Conservation (phyloP, 345 rosid genomes). For the Melastoma malabathricum region DNA sequence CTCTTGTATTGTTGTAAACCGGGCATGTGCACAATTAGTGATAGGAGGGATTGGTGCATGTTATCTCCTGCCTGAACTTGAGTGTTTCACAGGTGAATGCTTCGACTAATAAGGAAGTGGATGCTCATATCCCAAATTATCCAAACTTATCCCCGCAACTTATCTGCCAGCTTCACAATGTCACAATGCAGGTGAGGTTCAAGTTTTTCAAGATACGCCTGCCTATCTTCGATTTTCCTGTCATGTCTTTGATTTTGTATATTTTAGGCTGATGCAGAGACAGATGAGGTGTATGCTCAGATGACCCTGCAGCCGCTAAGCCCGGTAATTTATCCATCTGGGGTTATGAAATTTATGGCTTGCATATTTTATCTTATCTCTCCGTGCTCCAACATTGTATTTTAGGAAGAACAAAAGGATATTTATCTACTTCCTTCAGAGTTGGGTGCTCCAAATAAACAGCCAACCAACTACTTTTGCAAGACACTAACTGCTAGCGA, state of each 20-base stretch:
- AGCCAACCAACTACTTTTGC: conserved; percentile 40
- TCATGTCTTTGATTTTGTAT: neutral
- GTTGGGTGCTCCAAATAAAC: conserved; percentile 29
- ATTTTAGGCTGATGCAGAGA: conserved; percentile 58
- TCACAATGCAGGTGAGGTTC: conserved; percentile 48
- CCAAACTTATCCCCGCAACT: conserved; percentile 54
- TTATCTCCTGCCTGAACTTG: too few relatives aligned
- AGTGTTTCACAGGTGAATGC: conserved; percentile 39
- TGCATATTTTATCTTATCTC: too few relatives aligned
- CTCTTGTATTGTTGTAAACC: too few relatives aligned
- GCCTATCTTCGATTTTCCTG: too few relatives aligned
- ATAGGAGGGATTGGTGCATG: too few relatives aligned
- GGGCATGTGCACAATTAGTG: too few relatives aligned
- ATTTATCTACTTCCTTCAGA: conserved; percentile 27
- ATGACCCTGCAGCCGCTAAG: conserved; percentile 66
- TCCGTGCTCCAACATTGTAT: neutral
- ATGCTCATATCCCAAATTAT: conserved; percentile 55
- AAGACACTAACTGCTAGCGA: conserved; percentile 42
- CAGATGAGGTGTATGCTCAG: conserved; percentile 75
- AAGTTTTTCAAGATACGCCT: neutral
- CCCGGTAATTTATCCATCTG: conserved; percentile 14
- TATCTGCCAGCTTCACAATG: conserved; percentile 62
- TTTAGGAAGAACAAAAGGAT: conserved; percentile 38
- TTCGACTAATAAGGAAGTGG: conserved; percentile 36
- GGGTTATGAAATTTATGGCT: too few relatives aligned